A percentile compares a stretch with the other conserved stretches of the same genome.
Conservation (phyloP, 2,329 filamentous ascomycete genomes). For the Colletotrichum tabaci region DNA sequence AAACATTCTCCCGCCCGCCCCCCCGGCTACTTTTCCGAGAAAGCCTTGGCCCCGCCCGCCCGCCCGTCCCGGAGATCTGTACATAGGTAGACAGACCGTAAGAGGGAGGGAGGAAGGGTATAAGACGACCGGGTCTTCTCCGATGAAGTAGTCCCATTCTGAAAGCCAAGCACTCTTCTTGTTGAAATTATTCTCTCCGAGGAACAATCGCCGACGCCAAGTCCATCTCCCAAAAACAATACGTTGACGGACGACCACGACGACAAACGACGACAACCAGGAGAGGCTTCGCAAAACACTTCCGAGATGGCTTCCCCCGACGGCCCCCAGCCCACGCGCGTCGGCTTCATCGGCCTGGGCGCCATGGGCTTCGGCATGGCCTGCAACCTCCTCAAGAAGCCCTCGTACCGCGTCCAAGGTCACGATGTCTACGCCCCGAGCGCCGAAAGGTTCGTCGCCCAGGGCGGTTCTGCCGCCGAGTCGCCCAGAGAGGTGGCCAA, state of each 20-base stretch:
- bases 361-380: slow-evolving; percentile 59
- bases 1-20: not conserved
- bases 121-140: slow-evolving; percentile 36
- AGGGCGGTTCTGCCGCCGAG: slow-evolving; percentile 44
- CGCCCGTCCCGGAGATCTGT: no score
- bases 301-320: slow-evolving; percentile 30
- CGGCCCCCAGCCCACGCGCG: slow-evolving; percentile 21
- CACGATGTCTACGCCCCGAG: slow-evolving; percentile 51
- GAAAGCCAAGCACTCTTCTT: slow-evolving; percentile 1
- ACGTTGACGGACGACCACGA: no score
- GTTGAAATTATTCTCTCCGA: not conserved
- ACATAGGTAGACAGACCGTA: not conserved
- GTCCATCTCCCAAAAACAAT: not conserved
- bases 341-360: slow-evolving; percentile 55
- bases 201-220: not conserved
- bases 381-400: slow-evolving; percentile 49
- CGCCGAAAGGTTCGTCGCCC: slow-evolving; percentile 48
- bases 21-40: slow-evolving; percentile 12
- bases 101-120: slow-evolving; percentile 24
- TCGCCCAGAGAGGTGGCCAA: slow-evolving; percentile 48
- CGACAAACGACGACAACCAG: no score
- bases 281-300: no score
- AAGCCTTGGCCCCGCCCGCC: slow-evolving; percentile 4
- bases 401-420: slow-evolving; percentile 49
- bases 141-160: slow-evolving; percentile 8